Evolutionary conservation across 148 eudicot genomes (phyloP), one percentile per base, ranked within the genome.

Genomic region (Rheum nobile): DNA sequence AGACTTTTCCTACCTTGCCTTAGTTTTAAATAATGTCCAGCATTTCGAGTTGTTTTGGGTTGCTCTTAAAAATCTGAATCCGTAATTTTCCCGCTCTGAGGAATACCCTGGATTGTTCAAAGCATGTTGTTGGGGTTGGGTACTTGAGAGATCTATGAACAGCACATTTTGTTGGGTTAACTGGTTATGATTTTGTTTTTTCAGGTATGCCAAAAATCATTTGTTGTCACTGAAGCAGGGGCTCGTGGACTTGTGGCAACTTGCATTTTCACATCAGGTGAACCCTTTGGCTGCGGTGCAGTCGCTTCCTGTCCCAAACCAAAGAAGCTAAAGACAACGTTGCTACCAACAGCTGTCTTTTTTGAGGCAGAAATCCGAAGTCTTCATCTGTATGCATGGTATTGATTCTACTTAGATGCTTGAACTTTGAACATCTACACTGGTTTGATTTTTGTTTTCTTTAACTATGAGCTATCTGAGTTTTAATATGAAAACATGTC

Each of bases 221-320:
- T 86, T 84, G 38, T 8, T 73, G 39, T 82, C 84, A 11, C 19
- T 87, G 79, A 95, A 82, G 83, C 88, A 88, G 81, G 88, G 84
- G 68, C 44, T 90, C 48, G 55, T 77, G 72, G 98, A 95, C 79
- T 72, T 95, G 74, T 95, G 98, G 98, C 87, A 84, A 71, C 92
- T 95, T 79, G 97, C 92, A 48, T 91, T 95, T 80, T 91, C 98
- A n/a, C 90, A 95, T 83, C 98, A 95, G 83, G 98, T 95, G 79
- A 95, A 95, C 79, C 98, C 98, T 76, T 77, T 95, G 44, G 98
- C 98, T 75, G 98, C 98, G 37, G 92, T 90, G 41, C 90, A 92
- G 75, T 65, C 93, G 0, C 85, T 88, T 71, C 89, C 93, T 32
- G 6, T 84, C 50, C 75, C 91, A 37, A 63, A 21, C 50, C 46